These are phyloP conservation scores for Cryptosporidium tyzzeri DNA, from an alignment of 169 alveolate species.

Conservation along the genomic window DNA sequence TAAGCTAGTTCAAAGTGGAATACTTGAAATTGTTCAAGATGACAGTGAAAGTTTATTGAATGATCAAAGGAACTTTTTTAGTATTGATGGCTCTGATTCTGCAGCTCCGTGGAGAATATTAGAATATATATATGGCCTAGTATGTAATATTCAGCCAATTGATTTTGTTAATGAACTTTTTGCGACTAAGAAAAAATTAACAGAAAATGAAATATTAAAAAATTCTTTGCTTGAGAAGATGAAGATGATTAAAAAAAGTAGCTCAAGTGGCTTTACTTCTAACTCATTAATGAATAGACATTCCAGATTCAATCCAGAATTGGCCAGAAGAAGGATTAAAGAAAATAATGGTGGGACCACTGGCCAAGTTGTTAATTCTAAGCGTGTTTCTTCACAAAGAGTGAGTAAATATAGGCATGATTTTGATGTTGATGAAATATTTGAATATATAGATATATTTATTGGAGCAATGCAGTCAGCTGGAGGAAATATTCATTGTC, in stretches of 20 bases:
- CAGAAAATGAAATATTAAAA: slow-evolving; percentile 3
- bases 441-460: slow-evolving; percentile 61
- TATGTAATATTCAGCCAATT: slow-evolving; percentile 55
- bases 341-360: slow-evolving; percentile 46
- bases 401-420: slow-evolving; percentile 37
- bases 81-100: not conserved
- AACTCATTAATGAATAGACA: slow-evolving; percentile 66
- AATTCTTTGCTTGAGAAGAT: slow-evolving; percentile 3
- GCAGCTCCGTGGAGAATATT: slow-evolving; percentile 64
- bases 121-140: slow-evolving; percentile 56
- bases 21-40: slow-evolving; percentile 52
- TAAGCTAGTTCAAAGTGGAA: slow-evolving; percentile 35
- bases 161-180: slow-evolving; percentile 63
- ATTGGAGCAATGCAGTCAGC: slow-evolving; percentile 74
- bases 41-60: slow-evolving; percentile 8
- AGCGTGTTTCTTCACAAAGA: not conserved
- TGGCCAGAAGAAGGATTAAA: slow-evolving; percentile 70
- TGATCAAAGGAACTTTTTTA: not conserved
- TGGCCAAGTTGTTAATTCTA: slow-evolving; percentile 23
- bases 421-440: slow-evolving; percentile 53
- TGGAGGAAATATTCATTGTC: slow-evolving; percentile 27
- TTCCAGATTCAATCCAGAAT: slow-evolving; percentile 60
- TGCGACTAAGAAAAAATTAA: not conserved
- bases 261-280: slow-evolving; percentile 59
- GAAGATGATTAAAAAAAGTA: slow-evolving; percentile 11